Conservation (phyloP, 2,329 filamentous ascomycete genomes). For the Penicillium sp. region DNA sequence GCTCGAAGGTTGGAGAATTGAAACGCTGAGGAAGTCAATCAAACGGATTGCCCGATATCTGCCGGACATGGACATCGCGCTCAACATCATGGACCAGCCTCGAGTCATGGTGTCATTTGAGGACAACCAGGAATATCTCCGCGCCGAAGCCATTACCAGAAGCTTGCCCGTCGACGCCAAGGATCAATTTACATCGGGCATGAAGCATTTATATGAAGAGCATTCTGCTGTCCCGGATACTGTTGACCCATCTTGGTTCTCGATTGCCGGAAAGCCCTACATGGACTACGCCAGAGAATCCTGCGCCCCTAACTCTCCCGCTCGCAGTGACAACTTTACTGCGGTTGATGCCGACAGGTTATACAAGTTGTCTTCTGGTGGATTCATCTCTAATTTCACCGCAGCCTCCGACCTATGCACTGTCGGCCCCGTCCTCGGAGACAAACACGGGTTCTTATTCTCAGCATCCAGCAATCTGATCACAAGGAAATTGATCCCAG, state of each 20-base stretch:
- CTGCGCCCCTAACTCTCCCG: constrained; percentile 57
- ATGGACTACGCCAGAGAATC: constrained; percentile 58
- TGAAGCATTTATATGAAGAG: constrained; percentile 27
- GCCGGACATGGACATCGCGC: constrained; percentile 64
- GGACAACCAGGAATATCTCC: constrained; percentile 51
- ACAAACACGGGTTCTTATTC: constrained; percentile 61
- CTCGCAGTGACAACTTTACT: constrained; percentile 49
- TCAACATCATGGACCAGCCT: constrained; percentile 63
- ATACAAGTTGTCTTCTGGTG: constrained; percentile 50
- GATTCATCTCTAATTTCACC: constrained; percentile 61
- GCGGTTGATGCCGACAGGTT: constrained; percentile 49
- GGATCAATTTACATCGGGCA: constrained; percentile 45
- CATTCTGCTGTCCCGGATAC: constrained; percentile 11
- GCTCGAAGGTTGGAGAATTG: constrained; percentile 42
- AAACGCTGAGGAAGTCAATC: constrained; percentile 47
- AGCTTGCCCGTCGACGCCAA: constrained; percentile 44
- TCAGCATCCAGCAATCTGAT: constrained; percentile 49
- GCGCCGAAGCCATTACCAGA: constrained; percentile 47
- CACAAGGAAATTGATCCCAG: constrained; percentile 51
- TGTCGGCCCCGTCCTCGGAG: constrained; percentile 60
- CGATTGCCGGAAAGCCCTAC: constrained; percentile 48
- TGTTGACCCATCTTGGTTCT: constrained; percentile 49
- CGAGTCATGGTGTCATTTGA: constrained; percentile 60
- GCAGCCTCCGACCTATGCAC: constrained; percentile 61
- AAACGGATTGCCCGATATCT: constrained; percentile 52